Evolutionary conservation across 2,329 filamentous ascomycete genomes (phyloP).

Genomic region (Arthroderma sp.): DNA sequence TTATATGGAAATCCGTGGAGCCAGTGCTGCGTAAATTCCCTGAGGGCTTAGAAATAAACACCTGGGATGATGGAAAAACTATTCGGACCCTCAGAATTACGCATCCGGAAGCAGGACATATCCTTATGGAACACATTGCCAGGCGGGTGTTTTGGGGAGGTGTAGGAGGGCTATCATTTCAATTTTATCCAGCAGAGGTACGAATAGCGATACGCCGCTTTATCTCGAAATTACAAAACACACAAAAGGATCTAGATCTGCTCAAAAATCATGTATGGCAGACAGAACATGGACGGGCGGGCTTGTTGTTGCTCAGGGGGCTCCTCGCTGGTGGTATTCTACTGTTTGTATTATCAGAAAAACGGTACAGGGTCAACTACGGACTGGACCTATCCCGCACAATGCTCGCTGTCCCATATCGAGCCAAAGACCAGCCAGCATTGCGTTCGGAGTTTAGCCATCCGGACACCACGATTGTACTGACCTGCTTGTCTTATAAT

Average conservation of each 20-base stretch:
- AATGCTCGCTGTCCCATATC: constrained; percentile 44
- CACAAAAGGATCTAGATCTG: constrained; percentile 25
- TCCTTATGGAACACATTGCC: constrained; percentile 16
- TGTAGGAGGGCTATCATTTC: constrained; percentile 32
- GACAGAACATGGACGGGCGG: constrained; percentile 25
- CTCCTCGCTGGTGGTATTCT: constrained; percentile 45
- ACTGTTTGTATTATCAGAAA: constrained; percentile 39
- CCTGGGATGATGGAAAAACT: constrained; percentile 14
- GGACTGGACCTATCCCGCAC: constrained; percentile 44
- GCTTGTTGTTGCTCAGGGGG: constrained; percentile 25
- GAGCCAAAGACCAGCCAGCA: constrained; percentile 45
- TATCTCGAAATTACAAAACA: constrained; percentile 25
- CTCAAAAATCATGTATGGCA: constrained; percentile 28
- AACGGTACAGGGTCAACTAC: constrained; percentile 54
- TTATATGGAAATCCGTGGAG: constrained; percentile 1
- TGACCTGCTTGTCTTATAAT: constrained; percentile 46
- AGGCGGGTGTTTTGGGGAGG: constrained; percentile 33
- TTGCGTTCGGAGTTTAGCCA: constrained; percentile 49
- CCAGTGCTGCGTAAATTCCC: constrained; percentile 1
- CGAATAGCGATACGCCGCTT: constrained; percentile 30
- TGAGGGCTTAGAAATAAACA: constrained; percentile 1
- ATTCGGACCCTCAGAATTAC: constrained; percentile 42
- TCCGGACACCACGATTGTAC: constrained; percentile 42
- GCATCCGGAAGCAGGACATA: constrained; percentile 21
- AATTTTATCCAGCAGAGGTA: constrained; percentile 19